These are phyloP conservation scores for Castanospermum australe DNA, from an alignment of 306 rosid genomes.

Conservation along the genomic window DNA sequence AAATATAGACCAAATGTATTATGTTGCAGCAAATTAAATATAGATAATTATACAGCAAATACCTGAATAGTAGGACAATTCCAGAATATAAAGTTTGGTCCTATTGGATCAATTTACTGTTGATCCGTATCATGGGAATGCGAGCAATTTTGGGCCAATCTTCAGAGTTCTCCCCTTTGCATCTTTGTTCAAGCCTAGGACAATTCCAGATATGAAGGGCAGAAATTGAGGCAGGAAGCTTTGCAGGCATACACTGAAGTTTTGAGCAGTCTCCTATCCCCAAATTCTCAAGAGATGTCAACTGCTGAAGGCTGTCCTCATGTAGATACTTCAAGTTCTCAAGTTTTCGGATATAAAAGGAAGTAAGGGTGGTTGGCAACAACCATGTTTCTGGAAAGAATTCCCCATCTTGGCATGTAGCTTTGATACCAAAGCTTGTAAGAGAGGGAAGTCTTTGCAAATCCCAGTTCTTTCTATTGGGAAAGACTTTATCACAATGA, in stretches of 20 bases:
- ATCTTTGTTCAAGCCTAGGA: slow-evolving; percentile 1
- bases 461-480: background rate
- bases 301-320: background rate
- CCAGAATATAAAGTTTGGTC: background rate
- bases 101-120: background rate
- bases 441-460: slow-evolving; percentile 5
- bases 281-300: slow-evolving; percentile 22
- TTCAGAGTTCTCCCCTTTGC: background rate
- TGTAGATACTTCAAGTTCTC: background rate
- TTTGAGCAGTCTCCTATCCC: background rate
- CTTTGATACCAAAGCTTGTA: background rate
- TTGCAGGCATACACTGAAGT: slow-evolving; percentile 9
- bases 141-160: slow-evolving; percentile 20
- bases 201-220: background rate
- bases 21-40: background rate
- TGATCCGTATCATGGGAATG: background rate
- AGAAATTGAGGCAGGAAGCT: slow-evolving; percentile 16
- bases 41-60: background rate
- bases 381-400: slow-evolving; percentile 14
- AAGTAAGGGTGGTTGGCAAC: slow-evolving; percentile 3
- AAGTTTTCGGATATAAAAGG: slow-evolving; percentile 9
- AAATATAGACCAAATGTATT: background rate
- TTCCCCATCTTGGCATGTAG: slow-evolving; percentile 1
- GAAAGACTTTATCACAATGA: background rate
- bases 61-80: background rate